phyloP scores from a whole-genome alignment of 2,329 filamentous ascomycete species.

The Thermothelomyces thermophilus region DNA sequence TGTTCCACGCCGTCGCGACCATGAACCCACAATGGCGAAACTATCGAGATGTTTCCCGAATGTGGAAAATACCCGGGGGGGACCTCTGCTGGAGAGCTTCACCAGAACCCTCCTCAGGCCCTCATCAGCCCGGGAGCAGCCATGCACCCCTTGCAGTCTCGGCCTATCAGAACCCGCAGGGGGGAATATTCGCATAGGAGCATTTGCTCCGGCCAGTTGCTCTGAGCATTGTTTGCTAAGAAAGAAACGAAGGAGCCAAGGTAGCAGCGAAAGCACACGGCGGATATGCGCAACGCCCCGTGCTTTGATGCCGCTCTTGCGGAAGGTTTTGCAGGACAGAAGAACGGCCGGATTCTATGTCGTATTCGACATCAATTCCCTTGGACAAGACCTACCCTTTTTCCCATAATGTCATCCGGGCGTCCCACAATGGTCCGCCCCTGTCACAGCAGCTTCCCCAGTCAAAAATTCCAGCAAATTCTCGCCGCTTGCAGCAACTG shows the following conservation, averaged over 20 bases:
- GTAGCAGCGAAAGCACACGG: constrained; percentile 10
- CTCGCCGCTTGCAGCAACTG: constrained; percentile 6
- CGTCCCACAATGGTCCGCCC: constrained; percentile 17
- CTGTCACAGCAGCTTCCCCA: constrained; percentile 13
- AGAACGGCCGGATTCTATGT: constrained; percentile 10
- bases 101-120: no score
- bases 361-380: constrained; percentile 11
- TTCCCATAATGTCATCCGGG: constrained; percentile 2
- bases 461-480: not conserved
- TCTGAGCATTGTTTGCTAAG: constrained; percentile 3
- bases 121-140: not conserved
- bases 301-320: constrained; percentile 17
- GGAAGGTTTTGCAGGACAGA: not conserved
- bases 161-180: constrained; percentile 8
- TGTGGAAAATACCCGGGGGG: not conserved
- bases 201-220: constrained; percentile 11
- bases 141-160: constrained; percentile 3
- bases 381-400: no score
- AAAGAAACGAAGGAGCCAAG: constrained; percentile 1
- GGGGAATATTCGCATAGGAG: constrained; percentile 3
- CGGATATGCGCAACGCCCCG: constrained; percentile 4
- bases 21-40: not conserved
- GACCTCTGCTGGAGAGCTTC: not conserved
- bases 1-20: not conserved
- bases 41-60: not conserved